Evolutionary conservation across 2,329 filamentous ascomycete species (phyloP), one percentile per base, ranked within the genome.

Genomic region (Teratosphaeria destructans): DNA sequence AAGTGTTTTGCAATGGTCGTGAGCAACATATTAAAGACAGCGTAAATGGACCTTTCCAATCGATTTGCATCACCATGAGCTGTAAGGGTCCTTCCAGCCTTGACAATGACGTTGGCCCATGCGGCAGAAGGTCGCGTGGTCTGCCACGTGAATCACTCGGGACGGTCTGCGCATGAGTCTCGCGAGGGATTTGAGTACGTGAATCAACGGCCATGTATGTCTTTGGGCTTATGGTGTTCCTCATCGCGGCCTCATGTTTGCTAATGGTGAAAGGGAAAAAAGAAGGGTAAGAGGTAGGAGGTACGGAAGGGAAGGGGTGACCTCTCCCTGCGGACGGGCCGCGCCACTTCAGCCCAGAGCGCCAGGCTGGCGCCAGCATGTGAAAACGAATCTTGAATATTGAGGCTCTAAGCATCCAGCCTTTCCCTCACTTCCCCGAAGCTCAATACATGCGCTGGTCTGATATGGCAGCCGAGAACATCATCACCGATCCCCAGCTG

Each of bases 401-500:
- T 16, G 29, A 32, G 7, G 29, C 29, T 32, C 29, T 32, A 7
- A 7, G 16, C 43, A 23, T n/a, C n/a, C 5, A 23, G 19, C 23
- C 23, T 23, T 23, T 23, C 23, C 23, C 23, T 23, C 23, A 2
- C 23, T 23, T 2, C 23, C 23, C 23, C 23, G 23, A 23, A 23
- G n/a, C 16, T 6, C n/a, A n/a, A 23, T 16, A 43, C 16, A 3
- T 14, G 1, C 37, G 37, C 19, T n/a, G 43, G 23, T 23, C 23
- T 23, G 23, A 16, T 7, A 69, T 68, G 62, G 57, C 67, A 19
- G 55, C 58, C 39, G 60, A 64, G 5, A 52, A 57, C 19, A 59
- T 66, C 63, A 82, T 90, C 63, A 83, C 81, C 59, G 85, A 89
- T 68, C 77, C 83, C 2, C 78, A 81, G 61, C 84, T 95, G 54